These are phyloP conservation scores for Fusarium miscanthi DNA, from an alignment of 2,329 filamentous ascomycete species.

Conservation along the genomic window DNA sequence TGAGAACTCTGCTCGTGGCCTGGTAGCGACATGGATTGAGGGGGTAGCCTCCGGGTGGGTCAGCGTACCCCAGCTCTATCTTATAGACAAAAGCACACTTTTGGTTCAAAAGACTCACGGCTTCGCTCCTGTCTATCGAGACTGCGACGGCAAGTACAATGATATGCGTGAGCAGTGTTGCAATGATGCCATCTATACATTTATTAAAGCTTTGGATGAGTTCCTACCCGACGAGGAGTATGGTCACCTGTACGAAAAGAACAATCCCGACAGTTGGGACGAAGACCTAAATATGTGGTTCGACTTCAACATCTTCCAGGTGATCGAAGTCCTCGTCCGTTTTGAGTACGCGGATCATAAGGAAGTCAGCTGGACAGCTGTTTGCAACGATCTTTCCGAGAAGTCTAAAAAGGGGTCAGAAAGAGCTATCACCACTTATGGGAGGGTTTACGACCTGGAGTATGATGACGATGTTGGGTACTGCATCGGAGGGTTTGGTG, in stretches of 20 bases:
- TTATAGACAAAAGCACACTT: background rate
- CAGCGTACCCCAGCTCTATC: rapidly evolving
- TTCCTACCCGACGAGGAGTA: background rate
- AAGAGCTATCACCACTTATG: rapidly evolving
- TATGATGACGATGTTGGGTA: background rate
- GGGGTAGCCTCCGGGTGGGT: background rate
- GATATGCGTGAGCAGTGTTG: rapidly evolving
- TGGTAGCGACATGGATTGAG: background rate
- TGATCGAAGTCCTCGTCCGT: rapidly evolving
- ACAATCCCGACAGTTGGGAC: background rate
- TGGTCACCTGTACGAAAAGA: background rate
- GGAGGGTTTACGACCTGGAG: background rate
- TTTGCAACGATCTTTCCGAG: background rate
- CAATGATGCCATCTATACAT: background rate
- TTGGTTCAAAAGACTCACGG: background rate
- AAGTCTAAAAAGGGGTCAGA: rapidly evolving
- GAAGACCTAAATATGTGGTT: background rate
- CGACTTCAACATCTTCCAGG: background rate
- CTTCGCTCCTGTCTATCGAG: rapidly evolving
- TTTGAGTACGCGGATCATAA: rapidly evolving
- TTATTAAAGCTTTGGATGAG: background rate
- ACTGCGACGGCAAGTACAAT: background rate
- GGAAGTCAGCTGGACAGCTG: background rate
- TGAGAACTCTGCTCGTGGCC: background rate
- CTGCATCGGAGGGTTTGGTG: background rate